Base-by-base conservation (phyloP, 2,329 filamentous ascomycete genomes). In the Scolecobasidium constrictum region DNA sequence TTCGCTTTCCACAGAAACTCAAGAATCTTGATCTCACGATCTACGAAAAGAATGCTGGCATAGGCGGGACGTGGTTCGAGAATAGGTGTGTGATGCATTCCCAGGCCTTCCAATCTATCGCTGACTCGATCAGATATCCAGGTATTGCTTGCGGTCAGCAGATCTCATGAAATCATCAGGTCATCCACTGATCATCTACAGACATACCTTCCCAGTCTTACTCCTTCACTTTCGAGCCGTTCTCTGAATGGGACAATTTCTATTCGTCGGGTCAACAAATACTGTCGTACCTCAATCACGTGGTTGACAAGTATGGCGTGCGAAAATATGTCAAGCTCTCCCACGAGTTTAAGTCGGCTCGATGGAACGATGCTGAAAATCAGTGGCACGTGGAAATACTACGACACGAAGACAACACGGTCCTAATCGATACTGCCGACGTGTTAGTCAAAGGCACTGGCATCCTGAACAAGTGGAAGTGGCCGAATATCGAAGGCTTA, bases 101-200 rank as follows among this genome's bases (percentile, higher is more conserved):
- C 26, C 26, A 31, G 9, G n/a, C n/a, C 26, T 31, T 31, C 26
- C 9, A 9, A 31, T n/a, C 26, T 31, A n/a, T n/a, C n/a, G n/a
- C 9, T 9, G 26, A 31, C 9, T 9, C 9, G 9, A n/a, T 9
- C 42, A 61, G 57, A 4, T 83, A 82, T 48, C 78, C 78, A 0
- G 78, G 78, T 2, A 75, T 81, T 1, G 64, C 77, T 33, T 85
- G 81, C 49, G 79, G 84, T 55, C 74, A 85, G 11, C 78, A 80
- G n/a, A 0, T 73, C 78, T 1, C 77, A 83, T 54, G 77, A 79
- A 17, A 86, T 9, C 9, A 9, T 31, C n/a, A n/a, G 26, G n/a
- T 9, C 9, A 31, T 31, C 9, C n/a, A 31, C 9, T 9, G 9
- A 31, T 9, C 9, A 9, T 31, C 26, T 31, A 31, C 9, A 9